These are phyloP conservation scores for Vaccinium corymbosum DNA, from an alignment of 148 eudicot genomes.

Conservation along the genomic window DNA sequence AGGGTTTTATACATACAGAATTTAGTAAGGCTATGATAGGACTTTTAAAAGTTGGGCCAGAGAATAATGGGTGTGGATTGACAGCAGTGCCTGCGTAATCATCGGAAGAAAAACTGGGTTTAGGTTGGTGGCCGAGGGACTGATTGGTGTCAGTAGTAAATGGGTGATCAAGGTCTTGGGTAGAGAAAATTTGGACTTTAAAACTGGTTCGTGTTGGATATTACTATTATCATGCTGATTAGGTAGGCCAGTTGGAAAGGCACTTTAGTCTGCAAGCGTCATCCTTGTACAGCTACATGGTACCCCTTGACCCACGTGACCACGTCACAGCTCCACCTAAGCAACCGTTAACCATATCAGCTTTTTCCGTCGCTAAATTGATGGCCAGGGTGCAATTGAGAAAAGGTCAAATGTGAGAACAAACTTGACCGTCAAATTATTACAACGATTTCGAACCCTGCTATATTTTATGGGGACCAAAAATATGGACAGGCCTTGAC, in stretches of 20 bases:
- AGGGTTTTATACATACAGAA: too few species aligned
- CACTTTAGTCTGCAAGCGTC: background rate
- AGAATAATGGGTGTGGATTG: too few species aligned
- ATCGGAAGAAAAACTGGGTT: too few species aligned
- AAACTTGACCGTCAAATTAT: background rate
- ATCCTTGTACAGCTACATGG: background rate
- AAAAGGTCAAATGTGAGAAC: background rate
- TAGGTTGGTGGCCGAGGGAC: too few species aligned
- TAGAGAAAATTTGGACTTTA: background rate
- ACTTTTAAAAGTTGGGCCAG: too few species aligned
- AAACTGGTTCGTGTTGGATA: background rate
- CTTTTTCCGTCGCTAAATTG: background rate
- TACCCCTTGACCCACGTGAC: background rate
- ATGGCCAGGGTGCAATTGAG: background rate
- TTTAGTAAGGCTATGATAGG: too few species aligned
- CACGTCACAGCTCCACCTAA: background rate
- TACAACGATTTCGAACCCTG: background rate
- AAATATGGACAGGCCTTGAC: background rate
- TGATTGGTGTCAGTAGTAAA: background rate
- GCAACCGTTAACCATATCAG: background rate
- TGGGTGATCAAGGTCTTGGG: background rate
- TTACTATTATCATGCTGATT: background rate
- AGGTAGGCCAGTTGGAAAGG: background rate
- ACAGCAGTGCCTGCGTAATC: too few species aligned
- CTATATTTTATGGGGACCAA: background rate